phyloP scores from a whole-genome alignment of 768 basidiomycete genomes.

The Mycena haematopus region DNA sequence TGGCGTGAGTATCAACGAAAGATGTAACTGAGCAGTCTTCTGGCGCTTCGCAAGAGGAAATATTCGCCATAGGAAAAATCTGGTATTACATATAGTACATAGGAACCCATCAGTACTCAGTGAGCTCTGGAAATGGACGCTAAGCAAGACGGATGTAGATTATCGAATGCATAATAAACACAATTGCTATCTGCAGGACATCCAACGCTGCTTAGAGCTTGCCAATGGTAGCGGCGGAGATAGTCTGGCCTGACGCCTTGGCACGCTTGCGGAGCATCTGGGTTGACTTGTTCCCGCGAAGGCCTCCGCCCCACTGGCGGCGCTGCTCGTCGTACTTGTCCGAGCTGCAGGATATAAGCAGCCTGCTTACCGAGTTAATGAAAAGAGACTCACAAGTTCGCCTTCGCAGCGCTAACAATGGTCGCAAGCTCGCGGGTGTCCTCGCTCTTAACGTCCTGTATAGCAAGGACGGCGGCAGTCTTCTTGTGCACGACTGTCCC shows the following conservation, averaged over 20 bases:
- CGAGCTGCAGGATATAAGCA: slow-evolving; percentile 52
- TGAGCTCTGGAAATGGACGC: not conserved
- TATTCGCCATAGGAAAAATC: too few species aligned
- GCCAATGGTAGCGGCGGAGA: slow-evolving; percentile 58
- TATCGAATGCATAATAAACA: slow-evolving; percentile 9
- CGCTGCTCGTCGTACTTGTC: slow-evolving; percentile 95
- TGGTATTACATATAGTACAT: too few species aligned
- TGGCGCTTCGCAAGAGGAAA: too few species aligned
- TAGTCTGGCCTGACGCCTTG: slow-evolving; percentile 82
- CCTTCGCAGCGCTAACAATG: slow-evolving; percentile 91
- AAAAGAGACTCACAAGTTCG: slow-evolving; percentile 82
- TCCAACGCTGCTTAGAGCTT: slow-evolving; percentile 59
- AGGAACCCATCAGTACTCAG: too few species aligned
- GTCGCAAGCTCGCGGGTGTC: slow-evolving; percentile 93
- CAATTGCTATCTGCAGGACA: not conserved
- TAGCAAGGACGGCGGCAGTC: slow-evolving; percentile 88
- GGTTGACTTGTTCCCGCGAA: slow-evolving; percentile 93
- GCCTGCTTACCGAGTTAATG: not conserved
- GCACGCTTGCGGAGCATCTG: slow-evolving; percentile 94
- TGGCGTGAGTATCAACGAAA: too few species aligned
- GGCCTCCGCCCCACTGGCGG: slow-evolving; percentile 94
- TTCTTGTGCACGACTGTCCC: slow-evolving; percentile 99
- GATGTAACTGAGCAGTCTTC: too few species aligned
- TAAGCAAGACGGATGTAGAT: slow-evolving; percentile 4
- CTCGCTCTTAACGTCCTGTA: slow-evolving; percentile 95